Base-by-base conservation (phyloP, 768 basidiomycete species). In the Pleurotus eryngii region DNA sequence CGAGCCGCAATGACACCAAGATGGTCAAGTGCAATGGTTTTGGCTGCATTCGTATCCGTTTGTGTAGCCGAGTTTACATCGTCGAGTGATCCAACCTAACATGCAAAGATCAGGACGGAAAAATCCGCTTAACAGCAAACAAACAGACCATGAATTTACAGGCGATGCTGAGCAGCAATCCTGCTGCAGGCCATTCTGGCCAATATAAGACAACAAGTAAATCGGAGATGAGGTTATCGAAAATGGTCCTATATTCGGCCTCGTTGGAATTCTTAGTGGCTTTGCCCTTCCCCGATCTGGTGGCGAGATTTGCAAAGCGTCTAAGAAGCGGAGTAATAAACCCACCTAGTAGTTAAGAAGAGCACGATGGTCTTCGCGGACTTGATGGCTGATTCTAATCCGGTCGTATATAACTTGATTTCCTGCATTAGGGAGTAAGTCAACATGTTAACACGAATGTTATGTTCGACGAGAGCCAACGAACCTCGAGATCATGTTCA, bases 161-260 rank as follows among this genome's bases (percentile, higher is more conserved):
- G 5, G 87, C 83, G 47, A 97, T 87, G 45, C 81, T 83, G 38
- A 98, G 73, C 39, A 97, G 76, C 15, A 97, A 71, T 43, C 86
- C 81, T 1, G 97, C 92, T 8, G 92, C 95, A 5, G 97, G 97
- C 95, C 96, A 99, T 71, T 99, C 97, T 0, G 97, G 95, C 85
- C 92, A 92, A 68, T 89, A 95, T 5, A 98, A 75, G 17, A 97
- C 94, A 7, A 82, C 81, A 20, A 98, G 79, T 20, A 97, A 76
- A 66, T 99, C 97, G 1, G 86, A 84, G 42, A 98, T 84, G 9
- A 98, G 76, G 63, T 90, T 90, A 65, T 98, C 96, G 58, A 98
- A 90, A 39, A 98, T 93, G 0, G 86, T 79, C 49, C 94, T 85
- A 68, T 98, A 98, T 67, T 98, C 96, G 4, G 90, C 87, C 66